Conservation (phyloP, 2,329 filamentous ascomycete genomes). For the Colletotrichum sp. region DNA sequence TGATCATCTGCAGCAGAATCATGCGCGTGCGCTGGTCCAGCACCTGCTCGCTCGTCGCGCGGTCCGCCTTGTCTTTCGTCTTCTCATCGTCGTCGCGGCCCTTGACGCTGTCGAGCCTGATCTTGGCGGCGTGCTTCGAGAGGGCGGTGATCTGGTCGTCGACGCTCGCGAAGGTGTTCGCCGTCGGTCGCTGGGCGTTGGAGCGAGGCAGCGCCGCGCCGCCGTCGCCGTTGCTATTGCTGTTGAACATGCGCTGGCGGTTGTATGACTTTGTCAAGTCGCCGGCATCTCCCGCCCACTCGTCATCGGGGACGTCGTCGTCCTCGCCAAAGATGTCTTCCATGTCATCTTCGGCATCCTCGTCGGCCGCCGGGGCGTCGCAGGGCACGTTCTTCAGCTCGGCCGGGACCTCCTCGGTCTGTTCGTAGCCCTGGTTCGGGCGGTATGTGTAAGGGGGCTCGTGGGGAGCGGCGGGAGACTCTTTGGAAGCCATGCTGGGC, state of each 20-base stretch:
- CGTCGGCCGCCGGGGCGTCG: neutral
- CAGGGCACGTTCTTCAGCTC: conserved; percentile 6
- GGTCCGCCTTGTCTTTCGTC: conserved; percentile 87
- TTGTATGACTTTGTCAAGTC: conserved; percentile 91
- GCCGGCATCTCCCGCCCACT: conserved; percentile 61
- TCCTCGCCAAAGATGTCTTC: conserved; percentile 58
- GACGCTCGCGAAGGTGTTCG: conserved; percentile 79
- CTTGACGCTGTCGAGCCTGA: conserved; percentile 75
- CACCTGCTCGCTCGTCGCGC: conserved; percentile 93
- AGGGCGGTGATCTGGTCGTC: conserved; percentile 90
- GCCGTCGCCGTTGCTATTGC: conserved; percentile 29
- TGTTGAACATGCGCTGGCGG: conserved; percentile 74
- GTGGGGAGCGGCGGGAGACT: conserved; percentile 45
- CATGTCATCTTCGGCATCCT: conserved; percentile 37
- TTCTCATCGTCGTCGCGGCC: conserved; percentile 44
- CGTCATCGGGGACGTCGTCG: conserved; percentile 63
- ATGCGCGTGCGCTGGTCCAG: conserved; percentile 92
- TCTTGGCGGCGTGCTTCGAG: conserved; percentile 83
- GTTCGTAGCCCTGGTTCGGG: conserved; percentile 48
- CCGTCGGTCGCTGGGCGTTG: conserved; percentile 78
- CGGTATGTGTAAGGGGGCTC: conserved; percentile 50
- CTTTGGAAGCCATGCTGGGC: conserved; percentile 10
- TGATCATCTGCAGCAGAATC: conserved; percentile 96
- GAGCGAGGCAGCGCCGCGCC: conserved; percentile 66
- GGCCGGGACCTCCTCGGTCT: conserved; percentile 30